phyloP scores from a whole-genome alignment of 805 yeast species.

The Sungouiella blattae region DNA sequence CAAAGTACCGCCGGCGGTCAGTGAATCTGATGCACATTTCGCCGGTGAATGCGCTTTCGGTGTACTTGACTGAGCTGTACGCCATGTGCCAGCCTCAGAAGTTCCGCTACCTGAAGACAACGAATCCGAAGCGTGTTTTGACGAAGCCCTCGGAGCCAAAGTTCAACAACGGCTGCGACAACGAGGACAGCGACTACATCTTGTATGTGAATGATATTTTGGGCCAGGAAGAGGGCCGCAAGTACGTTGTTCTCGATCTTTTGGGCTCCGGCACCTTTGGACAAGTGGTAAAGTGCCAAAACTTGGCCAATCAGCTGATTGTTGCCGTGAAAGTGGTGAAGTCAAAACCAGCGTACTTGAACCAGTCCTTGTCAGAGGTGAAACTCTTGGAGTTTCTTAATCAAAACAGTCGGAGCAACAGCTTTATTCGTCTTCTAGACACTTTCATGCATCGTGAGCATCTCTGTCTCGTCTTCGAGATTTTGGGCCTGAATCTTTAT shows the following conservation, averaged over 20 bases:
- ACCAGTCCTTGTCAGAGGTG: slow-evolving; percentile 90
- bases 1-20: slow-evolving; percentile 69
- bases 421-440: slow-evolving; percentile 75
- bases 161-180: slow-evolving; percentile 80
- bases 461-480: slow-evolving; percentile 87
- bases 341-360: slow-evolving; percentile 84
- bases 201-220: slow-evolving; percentile 90
- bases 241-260: slow-evolving; percentile 84
- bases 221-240: slow-evolving; percentile 80
- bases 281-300: slow-evolving; percentile 93
- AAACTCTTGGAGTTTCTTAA: slow-evolving; percentile 79
- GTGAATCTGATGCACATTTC: slow-evolving; percentile 62
- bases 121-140: slow-evolving; percentile 87
- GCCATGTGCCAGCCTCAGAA: slow-evolving; percentile 73
- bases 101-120: slow-evolving; percentile 76
- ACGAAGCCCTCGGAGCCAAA: slow-evolving; percentile 90
- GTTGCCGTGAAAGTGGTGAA: slow-evolving; percentile 95
- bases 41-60: slow-evolving; percentile 78
- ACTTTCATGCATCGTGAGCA: slow-evolving; percentile 91
- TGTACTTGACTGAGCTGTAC: slow-evolving; percentile 74
- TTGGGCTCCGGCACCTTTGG: slow-evolving; percentile 98
- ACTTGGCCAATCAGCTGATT: slow-evolving; percentile 72
- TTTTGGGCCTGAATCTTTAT: slow-evolving; percentile 81
- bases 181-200: slow-evolving; percentile 85
- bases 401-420: slow-evolving; percentile 61